Conservation (phyloP, 345 rosid species). For the Orychophragmus violaceus region DNA sequence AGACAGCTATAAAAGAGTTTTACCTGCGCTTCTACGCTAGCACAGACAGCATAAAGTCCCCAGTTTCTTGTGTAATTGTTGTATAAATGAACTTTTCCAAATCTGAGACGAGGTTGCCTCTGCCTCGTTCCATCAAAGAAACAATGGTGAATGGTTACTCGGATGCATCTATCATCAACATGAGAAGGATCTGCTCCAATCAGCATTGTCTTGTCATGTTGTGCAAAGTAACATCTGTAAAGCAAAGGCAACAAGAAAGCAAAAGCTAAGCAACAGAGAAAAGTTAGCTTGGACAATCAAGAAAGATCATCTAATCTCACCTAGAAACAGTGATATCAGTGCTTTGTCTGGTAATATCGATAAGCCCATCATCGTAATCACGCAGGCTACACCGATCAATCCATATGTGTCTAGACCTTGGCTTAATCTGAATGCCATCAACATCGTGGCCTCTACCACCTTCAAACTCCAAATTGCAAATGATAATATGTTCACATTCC, state of each 20-base stretch:
- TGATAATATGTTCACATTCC: constrained; percentile 77
- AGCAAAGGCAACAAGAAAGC: neutral
- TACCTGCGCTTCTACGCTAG: constrained; percentile 93
- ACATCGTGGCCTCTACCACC: constrained; percentile 70
- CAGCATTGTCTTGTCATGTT: constrained; percentile 85
- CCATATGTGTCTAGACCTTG: constrained; percentile 87
- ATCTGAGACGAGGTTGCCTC: constrained; percentile 87
- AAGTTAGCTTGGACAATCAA: neutral
- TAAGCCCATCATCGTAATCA: constrained; percentile 83
- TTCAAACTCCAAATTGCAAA: constrained; percentile 65
- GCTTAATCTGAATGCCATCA: constrained; percentile 92
- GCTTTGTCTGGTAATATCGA: constrained; percentile 78
- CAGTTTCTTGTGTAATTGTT: constrained; percentile 88
- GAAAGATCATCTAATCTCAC: constrained; percentile 36
- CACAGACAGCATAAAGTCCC: constrained; percentile 89
- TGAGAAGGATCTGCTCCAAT: constrained; percentile 87
- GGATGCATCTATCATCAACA: constrained; percentile 66
- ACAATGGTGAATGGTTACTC: constrained; percentile 90
- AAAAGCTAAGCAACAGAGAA: neutral
- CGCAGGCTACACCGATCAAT: constrained; percentile 83
- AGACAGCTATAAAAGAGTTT: neutral
- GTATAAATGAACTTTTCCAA: constrained; percentile 81
- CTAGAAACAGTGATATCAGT: constrained; percentile 87
- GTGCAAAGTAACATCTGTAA: constrained; percentile 65
- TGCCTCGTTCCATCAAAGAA: constrained; percentile 87